A percentile compares a stretch with the other conserved stretches of the same genome.
Conservation (phyloP, 208 protist genomes). For the Acanthamoeba triangularis region DNA sequence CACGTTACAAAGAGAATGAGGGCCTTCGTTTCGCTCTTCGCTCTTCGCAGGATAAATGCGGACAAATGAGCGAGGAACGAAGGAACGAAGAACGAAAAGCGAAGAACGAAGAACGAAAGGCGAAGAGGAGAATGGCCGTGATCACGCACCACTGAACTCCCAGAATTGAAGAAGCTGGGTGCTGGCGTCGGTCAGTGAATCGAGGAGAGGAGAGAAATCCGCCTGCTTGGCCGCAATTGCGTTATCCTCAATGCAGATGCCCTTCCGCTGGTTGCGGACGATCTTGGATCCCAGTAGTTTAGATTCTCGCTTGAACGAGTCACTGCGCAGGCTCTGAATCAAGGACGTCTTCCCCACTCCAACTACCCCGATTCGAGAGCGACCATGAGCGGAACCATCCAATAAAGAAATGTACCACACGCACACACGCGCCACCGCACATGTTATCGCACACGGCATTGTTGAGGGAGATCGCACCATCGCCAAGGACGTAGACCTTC, state of each 20-base stretch:
- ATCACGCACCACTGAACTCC: not conserved
- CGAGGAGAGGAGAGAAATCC: not conserved
- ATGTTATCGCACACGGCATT: not conserved
- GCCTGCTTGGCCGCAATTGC: not conserved
- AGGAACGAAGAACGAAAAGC: not conserved
- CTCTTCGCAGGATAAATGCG: not conserved
- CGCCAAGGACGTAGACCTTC: not conserved
- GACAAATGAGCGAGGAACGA: not conserved
- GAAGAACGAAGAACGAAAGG: no score
- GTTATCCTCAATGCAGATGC: not conserved
- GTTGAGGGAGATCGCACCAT: not conserved
- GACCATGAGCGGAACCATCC: no score
- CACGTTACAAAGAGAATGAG: not conserved
- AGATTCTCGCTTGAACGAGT: not conserved
- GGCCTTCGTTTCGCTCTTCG: no score
- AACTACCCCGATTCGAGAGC: not conserved
- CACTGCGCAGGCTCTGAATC: not conserved
- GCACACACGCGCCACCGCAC: not conserved
- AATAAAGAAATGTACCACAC: no score
- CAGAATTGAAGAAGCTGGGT: not conserved
- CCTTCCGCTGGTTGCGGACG: not conserved
- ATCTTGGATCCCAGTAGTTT: not conserved
- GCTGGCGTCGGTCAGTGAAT: not conserved
- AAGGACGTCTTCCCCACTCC: not conserved
- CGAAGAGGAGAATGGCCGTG: not conserved